Evolutionary conservation across 139 green algal species (phyloP).

Genomic region (Chlorella vulgaris): DNA sequence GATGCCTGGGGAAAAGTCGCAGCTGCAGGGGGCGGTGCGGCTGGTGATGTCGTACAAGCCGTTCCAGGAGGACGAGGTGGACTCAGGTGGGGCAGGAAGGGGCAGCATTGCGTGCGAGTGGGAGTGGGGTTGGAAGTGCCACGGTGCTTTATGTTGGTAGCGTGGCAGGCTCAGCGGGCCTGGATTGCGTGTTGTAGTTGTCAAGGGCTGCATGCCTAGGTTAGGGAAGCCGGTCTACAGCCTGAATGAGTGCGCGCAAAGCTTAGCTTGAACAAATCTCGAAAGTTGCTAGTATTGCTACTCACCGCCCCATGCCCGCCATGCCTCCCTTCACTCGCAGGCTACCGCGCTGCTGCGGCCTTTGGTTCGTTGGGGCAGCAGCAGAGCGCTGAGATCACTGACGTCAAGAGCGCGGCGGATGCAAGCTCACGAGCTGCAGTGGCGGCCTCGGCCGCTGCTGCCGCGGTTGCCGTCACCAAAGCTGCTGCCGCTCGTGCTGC

Average conservation of each 20-base stretch:
- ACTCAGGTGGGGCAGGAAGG: slow-evolving; percentile 40
- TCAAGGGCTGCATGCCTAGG: too few species aligned
- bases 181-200: too few species aligned
- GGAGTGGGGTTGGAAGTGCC: background rate
- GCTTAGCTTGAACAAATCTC: too few species aligned
- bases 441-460: slow-evolving; percentile 80
- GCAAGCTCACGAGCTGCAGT: slow-evolving; percentile 86
- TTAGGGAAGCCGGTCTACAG: too few species aligned
- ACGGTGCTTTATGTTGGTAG: too few species aligned
- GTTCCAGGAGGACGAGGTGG: slow-evolving; percentile 72
- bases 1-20: background rate
- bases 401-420: slow-evolving; percentile 84
- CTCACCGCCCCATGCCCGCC: too few species aligned
- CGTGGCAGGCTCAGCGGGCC: background rate
- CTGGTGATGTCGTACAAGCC: slow-evolving; percentile 80
- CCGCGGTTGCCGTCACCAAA: slow-evolving; percentile 86
- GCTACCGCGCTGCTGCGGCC: slow-evolving; percentile 12
- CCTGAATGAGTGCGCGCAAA: too few species aligned
- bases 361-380: background rate
- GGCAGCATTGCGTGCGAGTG: background rate
- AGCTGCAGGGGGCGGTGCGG: slow-evolving; percentile 65
- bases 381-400: slow-evolving; percentile 36
- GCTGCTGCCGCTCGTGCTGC: slow-evolving; percentile 83
- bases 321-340: background rate
- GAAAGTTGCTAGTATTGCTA: too few species aligned